phyloP scores from a whole-genome alignment of 441 rosid genomes.

The Erodium moschatum region DNA sequence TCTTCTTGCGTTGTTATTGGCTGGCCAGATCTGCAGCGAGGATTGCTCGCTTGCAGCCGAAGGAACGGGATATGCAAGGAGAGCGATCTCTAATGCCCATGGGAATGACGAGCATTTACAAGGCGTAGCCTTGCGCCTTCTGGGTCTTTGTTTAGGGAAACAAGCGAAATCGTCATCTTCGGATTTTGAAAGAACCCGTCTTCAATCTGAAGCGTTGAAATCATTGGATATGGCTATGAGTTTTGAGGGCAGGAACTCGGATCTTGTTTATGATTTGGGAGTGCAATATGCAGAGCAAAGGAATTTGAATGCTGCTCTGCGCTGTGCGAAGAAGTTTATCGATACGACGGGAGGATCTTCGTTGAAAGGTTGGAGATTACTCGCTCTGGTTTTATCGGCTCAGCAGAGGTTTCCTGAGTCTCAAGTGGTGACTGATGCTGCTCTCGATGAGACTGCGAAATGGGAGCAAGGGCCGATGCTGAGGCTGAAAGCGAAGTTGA shows the following conservation, averaged over 20 bases:
- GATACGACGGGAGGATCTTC: conserved; percentile 75
- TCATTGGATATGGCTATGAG: conserved; percentile 57
- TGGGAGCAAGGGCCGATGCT: conserved; percentile 85
- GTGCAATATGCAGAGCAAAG: conserved; percentile 79
- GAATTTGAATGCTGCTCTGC: conserved; percentile 57
- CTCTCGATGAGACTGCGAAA: conserved; percentile 80
- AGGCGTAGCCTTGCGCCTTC: conserved; percentile 55
- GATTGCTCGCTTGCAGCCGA: conserved; percentile 65
- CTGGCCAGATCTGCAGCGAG: conserved; percentile 72
- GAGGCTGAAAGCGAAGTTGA: conserved; percentile 74
- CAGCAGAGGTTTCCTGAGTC: conserved; percentile 80
- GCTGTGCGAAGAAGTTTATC: conserved; percentile 53
- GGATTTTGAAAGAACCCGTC: conserved; percentile 68
- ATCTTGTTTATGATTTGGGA: conserved; percentile 70
- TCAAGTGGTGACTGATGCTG: conserved; percentile 78
- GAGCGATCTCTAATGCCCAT: conserved; percentile 47
- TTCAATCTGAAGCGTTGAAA: conserved; percentile 72
- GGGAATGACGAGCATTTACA: conserved; percentile 61
- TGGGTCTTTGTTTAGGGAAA: conserved; percentile 81
- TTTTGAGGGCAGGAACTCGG: conserved; percentile 58
- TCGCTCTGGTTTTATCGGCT: conserved; percentile 70
- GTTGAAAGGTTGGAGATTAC: conserved; percentile 82
- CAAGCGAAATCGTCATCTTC: conserved; percentile 65
- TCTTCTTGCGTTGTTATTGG: conserved; percentile 56
- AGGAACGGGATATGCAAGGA: conserved; percentile 61